Evolutionary conservation across 345 rosid genomes (phyloP).

Genomic region (Ceriops zippeliana): DNA sequence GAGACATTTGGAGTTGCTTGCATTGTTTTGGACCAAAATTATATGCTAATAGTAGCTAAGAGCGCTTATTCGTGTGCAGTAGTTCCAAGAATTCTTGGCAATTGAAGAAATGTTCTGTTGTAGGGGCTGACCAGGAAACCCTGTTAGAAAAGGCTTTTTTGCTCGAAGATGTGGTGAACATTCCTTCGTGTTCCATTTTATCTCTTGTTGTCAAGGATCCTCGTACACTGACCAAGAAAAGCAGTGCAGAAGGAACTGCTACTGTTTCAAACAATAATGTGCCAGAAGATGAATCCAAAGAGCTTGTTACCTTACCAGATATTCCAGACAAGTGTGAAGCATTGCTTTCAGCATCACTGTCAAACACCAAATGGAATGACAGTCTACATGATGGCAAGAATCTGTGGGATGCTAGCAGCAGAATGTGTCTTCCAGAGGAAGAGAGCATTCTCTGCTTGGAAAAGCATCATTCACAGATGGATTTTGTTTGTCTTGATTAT

Average conservation of each 20-base stretch:
- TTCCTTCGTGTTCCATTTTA: constrained; percentile 40
- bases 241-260: constrained; percentile 27
- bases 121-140: constrained; percentile 22
- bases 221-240: constrained; percentile 34
- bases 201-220: constrained; percentile 58
- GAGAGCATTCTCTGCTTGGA: constrained; percentile 64
- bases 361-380: constrained; percentile 27
- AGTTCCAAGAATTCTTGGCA: constrained; percentile 26
- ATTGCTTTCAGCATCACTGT: constrained; percentile 11
- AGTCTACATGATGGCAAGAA: constrained; percentile 11
- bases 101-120: constrained; percentile 39
- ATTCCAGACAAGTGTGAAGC: constrained; percentile 22
- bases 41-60: constrained; percentile 13
- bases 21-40: constrained; percentile 8
- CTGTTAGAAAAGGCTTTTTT: constrained; percentile 18
- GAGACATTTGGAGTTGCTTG: constrained; percentile 20
- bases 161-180: constrained; percentile 35
- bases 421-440: constrained; percentile 51
- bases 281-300: constrained; percentile 27
- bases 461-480: constrained; percentile 46
- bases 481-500: constrained; percentile 52
- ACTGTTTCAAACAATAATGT: constrained; percentile 5
- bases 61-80: constrained; percentile 37
- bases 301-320: constrained; percentile 20
- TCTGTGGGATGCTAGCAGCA: constrained; percentile 61